Base-by-base conservation (phyloP, 106 monocot genomes). In the Platanthera guangdongensis region DNA sequence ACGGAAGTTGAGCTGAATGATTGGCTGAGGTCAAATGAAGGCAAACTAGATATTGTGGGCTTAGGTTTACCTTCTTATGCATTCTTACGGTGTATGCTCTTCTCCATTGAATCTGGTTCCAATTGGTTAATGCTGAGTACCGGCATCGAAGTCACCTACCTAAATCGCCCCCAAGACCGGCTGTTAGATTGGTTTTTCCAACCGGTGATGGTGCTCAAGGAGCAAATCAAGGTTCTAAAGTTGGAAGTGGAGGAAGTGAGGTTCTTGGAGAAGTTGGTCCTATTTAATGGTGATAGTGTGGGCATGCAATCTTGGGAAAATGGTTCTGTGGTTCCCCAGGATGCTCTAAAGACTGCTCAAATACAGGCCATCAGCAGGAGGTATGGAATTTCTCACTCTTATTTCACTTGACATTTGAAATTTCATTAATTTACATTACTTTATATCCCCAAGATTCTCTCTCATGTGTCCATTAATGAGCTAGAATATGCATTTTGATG, bases 121-220 rank as follows among this genome's bases (percentile, higher is more conserved):
- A 74, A 52, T n/a, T 92, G 95, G 3, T 8, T 96, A 39, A 1
- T 96, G 82, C 47, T 96, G 49, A 79, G 70, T 59, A 73, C 28
- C 45, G 92, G 90, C 48, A 74, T 80, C 13, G 95, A 90, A 73
- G 65, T 96, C 68, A 93, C 75, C 50, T 81, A 92, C 11, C 50
- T 68, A 48, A 96, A 96, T 75, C 82, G 87, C 7, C 95, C 95
- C 18, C 79, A 93, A 46, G 95, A 96, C 51, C 79, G 84, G 32
- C 62, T 96, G 4, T 47, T 96, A 51, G 90, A 93, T 75, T 96
- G 95, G 93, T 93, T 96, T 76, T 93, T 96, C 73, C 86, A 96
- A 16, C 95, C 95, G 74, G 67, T 96, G 39, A 82, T 89, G 87
- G 93, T 96, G 46, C 52, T 96, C 8, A 93, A 90, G 72, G 95